phyloP scores from a whole-genome alignment of 169 alveolate genomes.

The Eimeria praecox region DNA sequence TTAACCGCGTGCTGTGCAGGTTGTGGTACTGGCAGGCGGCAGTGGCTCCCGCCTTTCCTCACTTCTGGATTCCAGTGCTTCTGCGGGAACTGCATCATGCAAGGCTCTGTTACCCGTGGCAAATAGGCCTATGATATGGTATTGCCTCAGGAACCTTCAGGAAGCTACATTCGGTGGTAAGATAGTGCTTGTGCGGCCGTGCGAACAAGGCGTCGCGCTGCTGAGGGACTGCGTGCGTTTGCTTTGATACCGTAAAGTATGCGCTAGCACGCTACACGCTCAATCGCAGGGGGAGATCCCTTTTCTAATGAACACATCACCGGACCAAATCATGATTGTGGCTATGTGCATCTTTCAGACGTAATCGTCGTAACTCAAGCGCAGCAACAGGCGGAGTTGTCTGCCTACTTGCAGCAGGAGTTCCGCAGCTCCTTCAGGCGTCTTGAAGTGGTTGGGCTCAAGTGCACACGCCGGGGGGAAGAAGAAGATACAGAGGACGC shows the following conservation, averaged over 20 bases:
- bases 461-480: constrained; percentile 69
- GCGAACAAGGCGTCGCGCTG: neutral
- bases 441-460: constrained; percentile 82
- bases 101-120: constrained; percentile 82
- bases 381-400: constrained; percentile 72
- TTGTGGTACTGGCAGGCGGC: constrained; percentile 81
- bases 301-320: neutral
- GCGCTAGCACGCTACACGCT: neutral
- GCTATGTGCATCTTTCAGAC: constrained; percentile 34
- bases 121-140: constrained; percentile 81
- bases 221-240: neutral
- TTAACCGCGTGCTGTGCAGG: constrained; percentile 46
- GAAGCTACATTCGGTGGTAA: constrained; percentile 81
- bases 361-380: constrained; percentile 78
- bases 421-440: constrained; percentile 75
- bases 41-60: constrained; percentile 76
- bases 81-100: constrained; percentile 64
- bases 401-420: constrained; percentile 77
- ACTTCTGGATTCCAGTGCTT: neutral
- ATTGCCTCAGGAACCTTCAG: constrained; percentile 78
- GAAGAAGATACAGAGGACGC: constrained; percentile 75
- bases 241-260: neutral
- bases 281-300: neutral
- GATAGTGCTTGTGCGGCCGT: neutral
- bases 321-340: neutral